phyloP scores from a whole-genome alignment of 2,329 filamentous ascomycete species.

The Fusarium buharicum region DNA sequence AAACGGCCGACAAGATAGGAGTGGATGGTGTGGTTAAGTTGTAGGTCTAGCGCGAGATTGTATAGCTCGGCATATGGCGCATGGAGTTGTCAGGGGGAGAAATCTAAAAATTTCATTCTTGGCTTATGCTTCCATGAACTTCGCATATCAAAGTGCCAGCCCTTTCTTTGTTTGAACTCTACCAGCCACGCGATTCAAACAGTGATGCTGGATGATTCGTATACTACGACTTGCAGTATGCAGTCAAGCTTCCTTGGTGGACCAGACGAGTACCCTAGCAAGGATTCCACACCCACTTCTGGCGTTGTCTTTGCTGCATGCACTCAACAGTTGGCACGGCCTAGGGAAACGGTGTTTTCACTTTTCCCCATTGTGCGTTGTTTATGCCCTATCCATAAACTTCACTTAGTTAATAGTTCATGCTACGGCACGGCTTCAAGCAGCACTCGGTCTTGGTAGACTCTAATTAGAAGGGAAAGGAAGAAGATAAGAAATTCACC shows the following conservation, averaged over 20 bases:
- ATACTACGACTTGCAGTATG: slow-evolving; percentile 1
- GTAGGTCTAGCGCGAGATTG: slow-evolving; percentile 34
- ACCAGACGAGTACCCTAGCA: slow-evolving; percentile 26
- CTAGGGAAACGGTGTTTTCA: slow-evolving; percentile 21
- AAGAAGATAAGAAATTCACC: no score
- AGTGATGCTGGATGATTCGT: slow-evolving; percentile 3
- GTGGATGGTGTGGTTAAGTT: slow-evolving; percentile 10
- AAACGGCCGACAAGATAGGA: slow-evolving; percentile 7
- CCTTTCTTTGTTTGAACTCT: not conserved
- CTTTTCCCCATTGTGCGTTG: slow-evolving; percentile 24
- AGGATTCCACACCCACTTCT: slow-evolving; percentile 19
- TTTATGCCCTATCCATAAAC: slow-evolving; percentile 20
- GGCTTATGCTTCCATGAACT: not conserved
- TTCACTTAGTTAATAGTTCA: no score
- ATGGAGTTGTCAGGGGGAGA: slow-evolving; percentile 34
- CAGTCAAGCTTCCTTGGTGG: slow-evolving; percentile 21
- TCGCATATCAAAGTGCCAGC: slow-evolving; percentile 2
- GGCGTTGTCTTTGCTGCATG: slow-evolving; percentile 40
- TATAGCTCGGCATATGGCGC: slow-evolving; percentile 39
- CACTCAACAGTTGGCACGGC: slow-evolving; percentile 44
- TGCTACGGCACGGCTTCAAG: no score
- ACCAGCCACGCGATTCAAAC: slow-evolving; percentile 13
- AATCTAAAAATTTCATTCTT: slow-evolving; percentile 30
- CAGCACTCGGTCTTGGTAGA: no score
- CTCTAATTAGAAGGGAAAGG: not conserved